Evolutionary conservation across 2,329 filamentous ascomycete genomes (phyloP).

Genomic region (Colletotrichum higginsianum): DNA sequence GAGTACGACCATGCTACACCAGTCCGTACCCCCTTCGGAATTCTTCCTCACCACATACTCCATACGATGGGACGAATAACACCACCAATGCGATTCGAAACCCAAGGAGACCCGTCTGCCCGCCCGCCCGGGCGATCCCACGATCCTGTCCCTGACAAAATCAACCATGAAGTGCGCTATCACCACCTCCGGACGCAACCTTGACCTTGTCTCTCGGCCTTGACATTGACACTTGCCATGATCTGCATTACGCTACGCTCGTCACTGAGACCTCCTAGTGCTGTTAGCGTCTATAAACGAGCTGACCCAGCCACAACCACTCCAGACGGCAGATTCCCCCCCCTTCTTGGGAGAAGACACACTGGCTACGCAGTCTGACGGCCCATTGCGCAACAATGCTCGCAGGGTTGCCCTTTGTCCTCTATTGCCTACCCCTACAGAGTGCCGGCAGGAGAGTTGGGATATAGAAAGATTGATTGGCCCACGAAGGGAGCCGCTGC

Average conservation of each 20-base stretch:
- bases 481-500: conserved; percentile 22
- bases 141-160: conserved; percentile 3
- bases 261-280: conserved; percentile 24
- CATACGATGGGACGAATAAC: background rate
- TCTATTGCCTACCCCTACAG: conserved; percentile 15
- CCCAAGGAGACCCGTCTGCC: conserved; percentile 6
- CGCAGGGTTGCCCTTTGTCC: conserved; percentile 30
- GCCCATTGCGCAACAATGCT: conserved; percentile 6
- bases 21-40: no score
- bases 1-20: no score
- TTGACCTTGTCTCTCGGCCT: background rate
- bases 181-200: background rate
- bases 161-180: conserved; percentile 1
- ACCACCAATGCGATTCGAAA: background rate
- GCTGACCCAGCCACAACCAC: conserved; percentile 37
- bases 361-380: background rate
- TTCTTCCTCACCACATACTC: no score
- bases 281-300: conserved; percentile 23
- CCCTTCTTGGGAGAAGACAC: background rate
- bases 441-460: conserved; percentile 7
- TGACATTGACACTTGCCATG: background rate
- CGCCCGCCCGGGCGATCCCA: conserved; percentile 16
- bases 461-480: conserved; percentile 2
- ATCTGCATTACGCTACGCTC: conserved; percentile 2
- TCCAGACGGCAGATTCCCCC: conserved; percentile 23